A percentile compares a stretch with the other conserved stretches of the same genome.
phyloP scores from a whole-genome alignment of 352 stramenopile genomes.

The Phytophthora fragariaefolia region DNA sequence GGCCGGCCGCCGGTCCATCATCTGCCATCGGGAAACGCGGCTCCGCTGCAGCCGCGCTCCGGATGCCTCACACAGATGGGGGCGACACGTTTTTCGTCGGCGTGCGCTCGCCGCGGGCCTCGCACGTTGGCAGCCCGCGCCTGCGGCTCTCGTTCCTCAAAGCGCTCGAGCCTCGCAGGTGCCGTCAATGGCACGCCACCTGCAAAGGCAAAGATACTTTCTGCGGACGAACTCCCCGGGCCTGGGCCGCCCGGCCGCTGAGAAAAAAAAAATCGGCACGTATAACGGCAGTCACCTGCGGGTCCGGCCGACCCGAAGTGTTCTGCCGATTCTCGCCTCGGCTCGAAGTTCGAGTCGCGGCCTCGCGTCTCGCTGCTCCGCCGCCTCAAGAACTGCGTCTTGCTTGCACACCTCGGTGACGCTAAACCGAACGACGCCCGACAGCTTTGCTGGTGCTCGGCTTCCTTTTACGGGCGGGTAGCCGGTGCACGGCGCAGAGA shows the following conservation, averaged over 20 bases:
- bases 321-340: too few species aligned
- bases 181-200: constrained; percentile 11
- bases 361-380: constrained; percentile 5
- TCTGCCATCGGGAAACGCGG: constrained; percentile 33
- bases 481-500: not conserved
- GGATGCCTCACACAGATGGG: constrained; percentile 30
- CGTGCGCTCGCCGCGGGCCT: not conserved
- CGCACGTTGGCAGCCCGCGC: not conserved
- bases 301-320: too few species aligned
- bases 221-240: constrained; percentile 3
- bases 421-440: constrained; percentile 2
- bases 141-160: constrained; percentile 12
- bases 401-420: constrained; percentile 9
- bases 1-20: constrained; percentile 20
- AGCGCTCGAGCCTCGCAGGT: constrained; percentile 3
- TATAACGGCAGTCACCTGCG: not conserved
- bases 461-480: constrained; percentile 3
- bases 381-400: constrained; percentile 5
- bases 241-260: too few species aligned
- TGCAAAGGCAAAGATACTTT: constrained; percentile 28
- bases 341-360: too few species aligned
- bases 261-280: constrained; percentile 9
- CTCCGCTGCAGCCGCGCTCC: constrained; percentile 21
- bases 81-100: constrained; percentile 17
- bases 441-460: not conserved